A percentile compares a stretch with the other conserved stretches of the same genome.
These are phyloP conservation scores for Dissophora globulifera DNA, from an alignment of 192 early-diverging fungal species.

Conservation along the genomic window DNA sequence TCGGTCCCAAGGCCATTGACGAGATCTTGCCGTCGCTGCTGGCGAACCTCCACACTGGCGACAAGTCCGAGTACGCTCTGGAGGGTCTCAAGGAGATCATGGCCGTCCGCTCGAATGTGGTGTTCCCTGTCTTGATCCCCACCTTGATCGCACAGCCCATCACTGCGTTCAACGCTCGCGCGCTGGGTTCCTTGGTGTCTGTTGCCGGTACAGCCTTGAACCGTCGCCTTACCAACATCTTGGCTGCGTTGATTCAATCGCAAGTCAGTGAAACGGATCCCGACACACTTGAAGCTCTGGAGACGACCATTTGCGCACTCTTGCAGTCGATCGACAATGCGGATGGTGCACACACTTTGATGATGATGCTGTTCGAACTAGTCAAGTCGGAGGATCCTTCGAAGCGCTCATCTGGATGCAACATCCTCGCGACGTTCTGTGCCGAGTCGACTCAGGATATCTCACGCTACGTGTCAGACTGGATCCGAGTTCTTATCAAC, in stretches of 20 bases:
- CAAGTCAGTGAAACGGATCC: conserved; percentile 74
- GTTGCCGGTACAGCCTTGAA: conserved; percentile 91
- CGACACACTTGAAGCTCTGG: conserved; percentile 71
- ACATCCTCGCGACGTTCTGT: conserved; percentile 74
- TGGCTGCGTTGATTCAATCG: conserved; percentile 84
- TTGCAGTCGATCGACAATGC: conserved; percentile 82
- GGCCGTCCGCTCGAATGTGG: conserved; percentile 95
- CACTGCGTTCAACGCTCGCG: conserved; percentile 90
- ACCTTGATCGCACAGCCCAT: conserved; percentile 91
- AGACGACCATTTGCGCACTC: conserved; percentile 77
- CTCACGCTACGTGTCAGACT: conserved; percentile 78
- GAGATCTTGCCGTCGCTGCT: conserved; percentile 91
- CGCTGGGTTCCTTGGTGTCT: conserved; percentile 86
- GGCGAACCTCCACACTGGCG: conserved; percentile 72
- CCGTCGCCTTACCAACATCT: conserved; percentile 81
- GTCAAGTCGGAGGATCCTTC: conserved; percentile 67
- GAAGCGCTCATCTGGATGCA: conserved; percentile 68
- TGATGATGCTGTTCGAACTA: conserved; percentile 81
- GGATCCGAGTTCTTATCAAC: conserved; percentile 81
- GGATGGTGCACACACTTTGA: conserved; percentile 82
- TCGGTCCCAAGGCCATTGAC: conserved; percentile 94
- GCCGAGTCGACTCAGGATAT: conserved; percentile 67
- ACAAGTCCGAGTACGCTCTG: conserved; percentile 80
- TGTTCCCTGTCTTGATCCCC: conserved; percentile 98
- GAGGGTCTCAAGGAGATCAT: conserved; percentile 98